Conservation (phyloP, 495 filamentous ascomycete species). For the Echria macrotheca region DNA sequence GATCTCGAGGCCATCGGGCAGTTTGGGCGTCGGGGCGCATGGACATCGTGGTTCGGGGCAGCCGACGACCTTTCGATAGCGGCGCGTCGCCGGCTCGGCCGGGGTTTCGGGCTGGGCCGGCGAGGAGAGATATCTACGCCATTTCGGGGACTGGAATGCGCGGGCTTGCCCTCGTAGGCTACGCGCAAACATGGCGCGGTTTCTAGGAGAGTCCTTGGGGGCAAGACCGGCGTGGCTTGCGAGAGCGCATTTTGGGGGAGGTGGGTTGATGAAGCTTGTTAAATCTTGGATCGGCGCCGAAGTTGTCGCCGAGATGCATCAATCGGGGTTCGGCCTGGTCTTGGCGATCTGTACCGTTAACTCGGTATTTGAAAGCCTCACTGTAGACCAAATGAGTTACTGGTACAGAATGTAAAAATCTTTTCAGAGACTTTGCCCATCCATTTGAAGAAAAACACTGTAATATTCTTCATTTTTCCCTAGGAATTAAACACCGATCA, state of each 20-base stretch:
- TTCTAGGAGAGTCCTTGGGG: neutral
- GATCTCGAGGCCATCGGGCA: constrained; percentile 68
- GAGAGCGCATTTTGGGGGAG: neutral
- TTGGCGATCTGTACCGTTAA: no score
- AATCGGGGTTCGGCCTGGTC: no score
- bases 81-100: constrained; percentile 12
- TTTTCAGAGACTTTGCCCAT: no score
- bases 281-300: neutral
- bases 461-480: no score
- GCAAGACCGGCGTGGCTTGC: neutral
- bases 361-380: no score
- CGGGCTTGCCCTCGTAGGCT: neutral
- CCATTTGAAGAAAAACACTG: no score
- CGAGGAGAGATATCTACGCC: neutral
- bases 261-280: neutral
- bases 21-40: constrained; percentile 58
- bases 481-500: no score
- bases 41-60: constrained; percentile 69
- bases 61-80: constrained; percentile 48
- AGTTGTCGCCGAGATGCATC: neutral
- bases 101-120: no score
- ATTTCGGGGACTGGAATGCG: neutral
- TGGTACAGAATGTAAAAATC: no score
- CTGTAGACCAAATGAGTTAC: no score
- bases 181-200: neutral